Percentiles rank a stretch among this genome's conserved stretches.
Evolutionary conservation across 1,284 basidiomycete species (phyloP).

Genomic region (Sporisorium sorghi): DNA sequence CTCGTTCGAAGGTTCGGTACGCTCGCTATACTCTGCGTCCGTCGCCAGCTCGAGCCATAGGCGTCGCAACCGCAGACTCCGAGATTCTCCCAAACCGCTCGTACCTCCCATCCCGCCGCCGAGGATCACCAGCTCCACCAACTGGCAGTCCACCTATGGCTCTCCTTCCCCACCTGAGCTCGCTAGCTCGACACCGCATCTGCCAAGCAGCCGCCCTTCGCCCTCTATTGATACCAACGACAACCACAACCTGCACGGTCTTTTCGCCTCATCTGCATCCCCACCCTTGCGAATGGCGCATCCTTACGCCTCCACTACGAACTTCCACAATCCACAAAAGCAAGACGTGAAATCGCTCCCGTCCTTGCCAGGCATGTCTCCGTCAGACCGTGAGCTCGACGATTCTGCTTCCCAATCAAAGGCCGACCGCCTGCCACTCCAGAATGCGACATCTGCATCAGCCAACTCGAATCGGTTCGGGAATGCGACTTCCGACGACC

Average conservation of each 20-base stretch:
- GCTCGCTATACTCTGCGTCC: conserved; percentile 22
- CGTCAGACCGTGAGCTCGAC: conserved; percentile 1
- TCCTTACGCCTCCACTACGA: conserved; percentile 25
- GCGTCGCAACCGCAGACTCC: conserved; percentile 24
- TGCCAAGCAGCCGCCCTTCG: conserved; percentile 1
- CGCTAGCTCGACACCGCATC: conserved; percentile 14
- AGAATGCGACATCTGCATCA: conserved; percentile 14
- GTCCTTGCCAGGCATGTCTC: neutral
- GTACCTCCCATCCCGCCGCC: conserved; percentile 45
- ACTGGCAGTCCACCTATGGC: conserved; percentile 41
- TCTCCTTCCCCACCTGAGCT: conserved; percentile 37
- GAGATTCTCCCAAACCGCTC: conserved; percentile 30
- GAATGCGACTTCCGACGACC: neutral
- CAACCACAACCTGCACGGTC: conserved; percentile 5
- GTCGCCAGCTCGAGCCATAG: conserved; percentile 23
- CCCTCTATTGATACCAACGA: conserved; percentile 24
- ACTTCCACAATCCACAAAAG: conserved; percentile 6
- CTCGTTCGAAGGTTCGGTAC: conserved; percentile 38
- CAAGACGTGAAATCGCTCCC: conserved; percentile 4
- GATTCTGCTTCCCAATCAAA: neutral
- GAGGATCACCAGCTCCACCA: conserved; percentile 37
- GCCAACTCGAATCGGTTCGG: conserved; percentile 11
- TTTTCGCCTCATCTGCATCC: conserved; percentile 15
- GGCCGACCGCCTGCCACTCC: conserved; percentile 4
- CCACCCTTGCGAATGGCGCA: conserved; percentile 23